Evolutionary conservation across 805 yeast genomes (phyloP).

Genomic region (Sugiyamaella americana): DNA sequence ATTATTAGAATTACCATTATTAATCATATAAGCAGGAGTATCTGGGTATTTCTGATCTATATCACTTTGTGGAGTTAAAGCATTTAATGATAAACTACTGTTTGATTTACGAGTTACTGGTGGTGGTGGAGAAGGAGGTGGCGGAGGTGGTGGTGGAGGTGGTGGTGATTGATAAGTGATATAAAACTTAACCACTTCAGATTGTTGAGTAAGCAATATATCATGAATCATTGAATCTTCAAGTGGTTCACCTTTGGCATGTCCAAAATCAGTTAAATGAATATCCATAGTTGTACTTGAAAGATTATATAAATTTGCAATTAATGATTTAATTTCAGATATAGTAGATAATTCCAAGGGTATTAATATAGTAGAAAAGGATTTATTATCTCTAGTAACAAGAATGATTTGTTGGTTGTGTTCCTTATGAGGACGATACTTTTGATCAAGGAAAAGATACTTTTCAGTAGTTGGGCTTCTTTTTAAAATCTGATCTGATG

Average conservation of each 20-base stretch:
- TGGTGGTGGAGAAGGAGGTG: neutral
- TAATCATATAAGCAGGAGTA: neutral
- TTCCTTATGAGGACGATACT: conserved; percentile 36
- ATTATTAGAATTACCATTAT: neutral
- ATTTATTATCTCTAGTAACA: conserved; percentile 56
- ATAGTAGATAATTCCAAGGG: conserved; percentile 23
- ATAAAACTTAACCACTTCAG: neutral
- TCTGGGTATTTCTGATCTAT: neutral
- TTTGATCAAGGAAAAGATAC: conserved; percentile 13
- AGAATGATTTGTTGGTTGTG: conserved; percentile 36
- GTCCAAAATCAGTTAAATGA: conserved; percentile 65
- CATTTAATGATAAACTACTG: neutral
- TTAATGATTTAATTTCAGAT: conserved; percentile 36
- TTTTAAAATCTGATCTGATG: conserved; percentile 4
- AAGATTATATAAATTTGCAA: conserved; percentile 37
- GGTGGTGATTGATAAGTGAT: neutral
- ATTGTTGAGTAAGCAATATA: conserved; percentile 1
- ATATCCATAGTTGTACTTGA: conserved; percentile 27
- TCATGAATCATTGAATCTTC: conserved; percentile 16
- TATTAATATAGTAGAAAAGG: conserved; percentile 46
- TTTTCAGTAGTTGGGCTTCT: conserved; percentile 1
- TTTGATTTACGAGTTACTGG: neutral
- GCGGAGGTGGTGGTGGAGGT: neutral
- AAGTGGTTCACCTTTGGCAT: conserved; percentile 34
- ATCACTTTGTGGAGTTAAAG: neutral